Base-by-base conservation (phyloP, 1,139 yeast genomes). In the Pichiaceae sp. region DNA sequence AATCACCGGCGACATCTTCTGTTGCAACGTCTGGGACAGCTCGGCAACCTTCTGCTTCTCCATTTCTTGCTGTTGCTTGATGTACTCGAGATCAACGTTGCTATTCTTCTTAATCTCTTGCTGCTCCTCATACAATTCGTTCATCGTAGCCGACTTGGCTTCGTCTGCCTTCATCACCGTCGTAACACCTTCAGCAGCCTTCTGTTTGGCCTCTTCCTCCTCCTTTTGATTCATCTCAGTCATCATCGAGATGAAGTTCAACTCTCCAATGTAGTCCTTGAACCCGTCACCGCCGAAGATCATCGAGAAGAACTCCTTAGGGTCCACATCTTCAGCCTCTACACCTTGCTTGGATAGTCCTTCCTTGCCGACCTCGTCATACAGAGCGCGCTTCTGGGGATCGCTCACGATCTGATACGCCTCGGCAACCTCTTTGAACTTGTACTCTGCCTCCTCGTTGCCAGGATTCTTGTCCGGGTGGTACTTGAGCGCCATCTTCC, bases 401-500 rank as follows among this genome's bases (percentile, higher is more conserved):
- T 85, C 93, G 45, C 87, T 76, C 45, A 89, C 64, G 1, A 89
- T 94, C 56, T 82, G 93, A 54, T 82, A 83, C 2, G 93, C 94
- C 54, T 82, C 86, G 6, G 81, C 79, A 17, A 78, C 75, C 43
- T 70, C 75, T 51, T 75, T 56, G 40, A 58, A 58, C 37, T 53
- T 49, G 15, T 68, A 62, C 32, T 89, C 89, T 4, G 96, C 96
- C 21, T 66, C 64, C 5, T 91, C 89, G 51, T 81, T 84, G 49
- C 80, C 76, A 7, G 96, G 97, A 53, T 91, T 87, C 64, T 91
- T 93, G 59, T 91, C 98, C 0, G 98, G 98, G 59, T 93, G 98
- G 44, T 87, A 81, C 41, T 64, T 68, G 56, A 91, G 79, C 7
- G 97, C 97, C 54, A 80, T 78, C 59, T 81, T 82, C 43, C 98